Conservation (phyloP, 2,329 filamentous ascomycete species). For the Akanthomyces uredinophilus region DNA sequence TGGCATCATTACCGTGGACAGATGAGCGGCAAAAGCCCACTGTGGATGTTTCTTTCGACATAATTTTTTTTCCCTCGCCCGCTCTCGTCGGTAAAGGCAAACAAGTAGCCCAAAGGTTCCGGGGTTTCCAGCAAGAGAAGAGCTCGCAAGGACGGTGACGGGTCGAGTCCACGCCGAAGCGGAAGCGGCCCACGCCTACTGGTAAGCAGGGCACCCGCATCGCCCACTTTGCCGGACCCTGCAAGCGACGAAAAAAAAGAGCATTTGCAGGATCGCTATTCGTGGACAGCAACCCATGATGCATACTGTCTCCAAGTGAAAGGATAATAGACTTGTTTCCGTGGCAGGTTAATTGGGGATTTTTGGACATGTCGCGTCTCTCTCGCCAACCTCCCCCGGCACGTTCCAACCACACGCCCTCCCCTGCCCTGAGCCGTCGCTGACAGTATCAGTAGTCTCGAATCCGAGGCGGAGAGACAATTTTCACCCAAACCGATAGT, state of each 20-base stretch:
- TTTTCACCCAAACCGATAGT: not conserved
- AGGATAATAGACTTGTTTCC: conserved; percentile 1
- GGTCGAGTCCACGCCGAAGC: not conserved
- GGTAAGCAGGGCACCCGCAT: not conserved
- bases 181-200: not conserved
- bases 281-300: not conserved
- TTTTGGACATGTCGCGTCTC: conserved; percentile 1
- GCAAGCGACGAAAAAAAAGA: not conserved
- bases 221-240: conserved; percentile 9
- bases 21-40: not conserved
- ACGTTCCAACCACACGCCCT: conserved; percentile 5
- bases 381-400: not conserved
- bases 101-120: not conserved
- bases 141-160: not conserved
- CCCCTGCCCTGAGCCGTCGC: not conserved
- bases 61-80: not conserved
- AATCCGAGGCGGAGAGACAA: not conserved
- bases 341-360: conserved; percentile 7
- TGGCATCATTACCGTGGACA: not conserved
- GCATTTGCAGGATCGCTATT: not conserved
- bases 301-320: not conserved
- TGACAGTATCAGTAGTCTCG: not conserved
- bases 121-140: not conserved
- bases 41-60: not conserved
- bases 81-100: conserved; percentile 4